Percentiles rank a stretch among this genome's conserved stretches.
Conservation (phyloP, 805 yeast genomes). For the Grigorovia transvaalensis region DNA sequence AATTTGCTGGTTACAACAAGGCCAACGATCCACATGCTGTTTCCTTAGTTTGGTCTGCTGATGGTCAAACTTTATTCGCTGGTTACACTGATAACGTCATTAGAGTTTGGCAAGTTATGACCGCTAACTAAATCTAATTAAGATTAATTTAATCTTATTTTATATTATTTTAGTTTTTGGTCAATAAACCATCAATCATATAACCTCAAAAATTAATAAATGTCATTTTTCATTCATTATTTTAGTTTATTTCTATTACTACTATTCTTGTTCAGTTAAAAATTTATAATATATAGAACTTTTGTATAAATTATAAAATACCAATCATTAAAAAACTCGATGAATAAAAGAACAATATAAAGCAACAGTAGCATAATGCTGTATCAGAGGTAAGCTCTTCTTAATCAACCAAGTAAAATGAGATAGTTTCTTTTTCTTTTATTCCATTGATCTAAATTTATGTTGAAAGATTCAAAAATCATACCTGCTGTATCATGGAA, state of each 20-base stretch:
- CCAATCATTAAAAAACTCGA: not conserved
- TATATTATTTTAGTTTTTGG: not conserved
- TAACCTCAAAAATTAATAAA: not conserved
- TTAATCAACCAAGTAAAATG: too few species aligned
- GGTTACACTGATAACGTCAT: constrained; percentile 99
- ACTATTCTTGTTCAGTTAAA: constrained; percentile 3
- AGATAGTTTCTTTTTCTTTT: not conserved
- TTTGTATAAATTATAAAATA: not conserved
- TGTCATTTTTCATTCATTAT: not conserved
- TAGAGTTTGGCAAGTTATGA: constrained; percentile 99
- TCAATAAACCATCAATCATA: not conserved
- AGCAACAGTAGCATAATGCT: too few species aligned
- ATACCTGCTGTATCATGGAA: not conserved
- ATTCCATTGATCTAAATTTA: too few species aligned
- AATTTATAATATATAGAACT: not conserved
- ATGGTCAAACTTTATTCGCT: constrained; percentile 98
- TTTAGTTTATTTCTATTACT: not conserved
- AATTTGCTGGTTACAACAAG: constrained; percentile 76
- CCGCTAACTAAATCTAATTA: constrained; percentile 32
- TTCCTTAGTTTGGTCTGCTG: constrained; percentile 99
- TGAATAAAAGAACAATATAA: too few species aligned
- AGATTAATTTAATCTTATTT: not conserved
- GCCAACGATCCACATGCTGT: constrained; percentile 97
- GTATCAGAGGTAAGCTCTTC: too few species aligned
- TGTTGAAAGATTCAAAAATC: not conserved